Evolutionary conservation across 2,329 filamentous ascomycete genomes (phyloP), one percentile per base, ranked within the genome.

Genomic region (Trichocomaceae sp.): DNA sequence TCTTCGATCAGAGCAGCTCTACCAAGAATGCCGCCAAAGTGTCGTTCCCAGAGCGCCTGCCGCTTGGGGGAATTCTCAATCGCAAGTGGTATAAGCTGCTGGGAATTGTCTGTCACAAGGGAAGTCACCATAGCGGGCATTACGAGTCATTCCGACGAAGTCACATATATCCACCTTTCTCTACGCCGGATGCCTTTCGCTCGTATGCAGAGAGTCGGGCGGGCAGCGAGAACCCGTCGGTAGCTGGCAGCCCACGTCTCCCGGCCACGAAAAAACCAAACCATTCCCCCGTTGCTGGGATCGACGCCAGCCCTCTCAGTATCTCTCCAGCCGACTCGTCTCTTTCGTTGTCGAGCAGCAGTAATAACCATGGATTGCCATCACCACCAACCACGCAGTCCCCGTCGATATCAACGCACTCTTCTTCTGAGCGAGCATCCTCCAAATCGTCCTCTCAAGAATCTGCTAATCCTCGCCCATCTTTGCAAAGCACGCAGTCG

Each of bases 131-230:
- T 66, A 96, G 90, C 64, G 93, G 93, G 0, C 93, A 99, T 68
- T 99, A 99, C 73, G 93, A 99, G 70, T 92, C 90, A 0, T 97
- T 97, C 70, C 82, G 93, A 33, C 83, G 93, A 37, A 93, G 97
- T 70, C 86, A 88, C 56, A 74, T 89, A 8, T 83, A 85, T 50
- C 76, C 86, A 2, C 91, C 91, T 0, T 97, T 85, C 67, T 87
- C 89, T 1, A 96, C 92, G 7, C 84, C 87, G 0, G 85, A 88
- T 61, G 84, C 84, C 0, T 92, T 95, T 70, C 86, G 87, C 57
- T 80, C 81, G 5, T 87, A 88, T 37, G 85, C 84, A 6, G 83
- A 86, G 33, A 89, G 86, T 68, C 71, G 72, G 42, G 64, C 79
- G 64, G 74, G 82, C 50, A 78, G 82, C 57, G 77, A 82, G 60